A percentile compares a stretch with the other conserved stretches of the same genome.
Evolutionary conservation across 1,284 basidiomycete genomes (phyloP).

Genomic region (Leccinum pachyderme): DNA sequence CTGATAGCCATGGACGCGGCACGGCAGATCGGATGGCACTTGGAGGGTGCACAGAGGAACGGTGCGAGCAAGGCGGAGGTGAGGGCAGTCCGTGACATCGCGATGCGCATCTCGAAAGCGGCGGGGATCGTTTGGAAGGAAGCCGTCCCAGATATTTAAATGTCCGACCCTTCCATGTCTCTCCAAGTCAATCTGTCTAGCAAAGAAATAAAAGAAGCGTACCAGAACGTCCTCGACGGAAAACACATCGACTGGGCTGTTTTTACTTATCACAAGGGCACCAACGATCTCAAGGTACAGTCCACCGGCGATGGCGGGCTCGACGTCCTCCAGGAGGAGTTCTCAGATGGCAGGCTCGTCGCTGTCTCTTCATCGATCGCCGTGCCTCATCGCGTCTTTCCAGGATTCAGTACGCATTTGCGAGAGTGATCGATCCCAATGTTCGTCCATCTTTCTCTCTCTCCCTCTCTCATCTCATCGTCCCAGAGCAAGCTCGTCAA

Average conservation of each 20-base stretch:
- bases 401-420: constrained; percentile 95
- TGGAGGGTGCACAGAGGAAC: constrained; percentile 34
- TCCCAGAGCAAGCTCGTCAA: constrained; percentile 86
- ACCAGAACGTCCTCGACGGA: constrained; percentile 77
- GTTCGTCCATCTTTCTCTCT: constrained; percentile 41
- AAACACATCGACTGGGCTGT: constrained; percentile 84
- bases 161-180: constrained; percentile 46
- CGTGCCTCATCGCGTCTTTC: background rate
- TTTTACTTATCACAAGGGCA: constrained; percentile 82
- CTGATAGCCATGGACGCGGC: constrained; percentile 37
- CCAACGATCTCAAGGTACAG: constrained; percentile 91
- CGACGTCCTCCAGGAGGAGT: constrained; percentile 92
- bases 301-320: constrained; percentile 81
- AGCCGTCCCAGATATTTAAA: constrained; percentile 16
- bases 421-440: constrained; percentile 83
- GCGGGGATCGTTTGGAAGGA: constrained; percentile 21
- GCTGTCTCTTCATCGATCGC: background rate
- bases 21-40: constrained; percentile 35
- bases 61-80: constrained; percentile 42
- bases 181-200: constrained; percentile 73
- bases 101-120: constrained; percentile 37
- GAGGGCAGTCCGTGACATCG: constrained; percentile 41
- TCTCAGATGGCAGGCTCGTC: constrained; percentile 84
- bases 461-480: background rate
- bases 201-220: constrained; percentile 72